Conservation (phyloP, 805 yeast genomes). For the Wickerhamomyces rabaulensis region DNA sequence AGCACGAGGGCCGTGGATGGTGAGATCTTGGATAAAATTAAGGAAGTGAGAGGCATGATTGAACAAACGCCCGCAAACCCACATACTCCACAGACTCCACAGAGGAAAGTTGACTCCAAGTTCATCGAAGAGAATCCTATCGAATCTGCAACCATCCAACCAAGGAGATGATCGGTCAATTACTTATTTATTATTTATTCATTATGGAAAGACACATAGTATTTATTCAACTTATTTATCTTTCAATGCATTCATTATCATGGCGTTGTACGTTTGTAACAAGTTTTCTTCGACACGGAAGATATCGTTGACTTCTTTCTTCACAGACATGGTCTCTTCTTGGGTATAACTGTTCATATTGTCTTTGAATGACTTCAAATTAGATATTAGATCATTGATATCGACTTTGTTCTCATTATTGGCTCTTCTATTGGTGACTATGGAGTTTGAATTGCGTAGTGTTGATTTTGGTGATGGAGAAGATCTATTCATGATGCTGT, state of each 20-base stretch:
- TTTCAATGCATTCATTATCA: slow-evolving; percentile 11
- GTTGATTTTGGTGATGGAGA: slow-evolving; percentile 8
- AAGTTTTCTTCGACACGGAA: slow-evolving; percentile 24
- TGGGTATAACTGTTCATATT: slow-evolving; percentile 17
- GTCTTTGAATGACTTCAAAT: slow-evolving; percentile 13
- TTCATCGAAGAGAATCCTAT: slow-evolving; percentile 15
- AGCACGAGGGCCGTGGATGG: slow-evolving; percentile 16
- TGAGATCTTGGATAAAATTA: background rate
- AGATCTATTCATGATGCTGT: background rate
- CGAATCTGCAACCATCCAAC: slow-evolving; percentile 33
- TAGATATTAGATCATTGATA: slow-evolving; percentile 12
- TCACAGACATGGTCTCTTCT: slow-evolving; percentile 16
- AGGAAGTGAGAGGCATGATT: slow-evolving; percentile 1
- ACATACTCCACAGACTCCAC: too few relatives aligned
- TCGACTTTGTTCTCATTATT: slow-evolving; percentile 13
- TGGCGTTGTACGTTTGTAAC: slow-evolving; percentile 30
- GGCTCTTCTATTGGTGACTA: background rate
- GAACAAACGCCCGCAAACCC: background rate
- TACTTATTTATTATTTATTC: slow-evolving; percentile 7
- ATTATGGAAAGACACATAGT: slow-evolving; percentile 1
- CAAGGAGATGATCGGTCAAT: slow-evolving; percentile 21
- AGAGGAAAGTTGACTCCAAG: background rate
- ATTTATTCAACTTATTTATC: background rate
- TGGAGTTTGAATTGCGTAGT: background rate
- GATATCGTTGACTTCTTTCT: slow-evolving; percentile 18